A percentile compares a stretch with the other conserved stretches of the same genome.
Evolutionary conservation across 2,329 filamentous ascomycete genomes (phyloP).

Genomic region (Fusarium subglutinans): DNA sequence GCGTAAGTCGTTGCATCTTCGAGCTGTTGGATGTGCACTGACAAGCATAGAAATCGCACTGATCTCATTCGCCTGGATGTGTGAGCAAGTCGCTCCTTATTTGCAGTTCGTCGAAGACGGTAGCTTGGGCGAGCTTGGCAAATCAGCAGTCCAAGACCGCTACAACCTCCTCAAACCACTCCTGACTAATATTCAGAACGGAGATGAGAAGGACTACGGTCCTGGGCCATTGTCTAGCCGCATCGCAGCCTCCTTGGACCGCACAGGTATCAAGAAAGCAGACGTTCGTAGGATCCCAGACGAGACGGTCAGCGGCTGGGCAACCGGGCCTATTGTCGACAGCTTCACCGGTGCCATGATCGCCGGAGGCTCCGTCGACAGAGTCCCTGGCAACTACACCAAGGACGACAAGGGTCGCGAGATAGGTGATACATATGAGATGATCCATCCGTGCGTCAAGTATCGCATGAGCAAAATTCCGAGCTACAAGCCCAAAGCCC

Average conservation of each 20-base stretch:
- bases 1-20: constrained; percentile 12
- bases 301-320: constrained; percentile 35
- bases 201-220: constrained; percentile 32
- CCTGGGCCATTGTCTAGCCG: constrained; percentile 15
- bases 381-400: constrained; percentile 31
- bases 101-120: constrained; percentile 23
- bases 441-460: constrained; percentile 36
- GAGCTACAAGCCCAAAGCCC: constrained; percentile 30
- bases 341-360: constrained; percentile 37
- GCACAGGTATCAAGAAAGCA: constrained; percentile 26
- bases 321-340: constrained; percentile 39
- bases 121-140: constrained; percentile 20
- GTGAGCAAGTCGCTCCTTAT: constrained; percentile 37
- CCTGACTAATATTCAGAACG: constrained; percentile 22
- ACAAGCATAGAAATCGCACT: constrained; percentile 36
- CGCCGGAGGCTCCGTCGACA: constrained; percentile 14
- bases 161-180: constrained; percentile 34
- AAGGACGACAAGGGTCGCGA: constrained; percentile 16
- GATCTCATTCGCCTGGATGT: constrained; percentile 42
- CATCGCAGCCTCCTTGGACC: constrained; percentile 16
- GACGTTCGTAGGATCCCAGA: constrained; percentile 20
- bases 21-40: not conserved
- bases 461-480: constrained; percentile 35
- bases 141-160: constrained; percentile 31
- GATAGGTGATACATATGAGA: constrained; percentile 29